Percentiles rank a stretch among this genome's conserved stretches.
Evolutionary conservation across 2,329 filamentous ascomycete species (phyloP).

Genomic region (Biscogniauxia marginata): DNA sequence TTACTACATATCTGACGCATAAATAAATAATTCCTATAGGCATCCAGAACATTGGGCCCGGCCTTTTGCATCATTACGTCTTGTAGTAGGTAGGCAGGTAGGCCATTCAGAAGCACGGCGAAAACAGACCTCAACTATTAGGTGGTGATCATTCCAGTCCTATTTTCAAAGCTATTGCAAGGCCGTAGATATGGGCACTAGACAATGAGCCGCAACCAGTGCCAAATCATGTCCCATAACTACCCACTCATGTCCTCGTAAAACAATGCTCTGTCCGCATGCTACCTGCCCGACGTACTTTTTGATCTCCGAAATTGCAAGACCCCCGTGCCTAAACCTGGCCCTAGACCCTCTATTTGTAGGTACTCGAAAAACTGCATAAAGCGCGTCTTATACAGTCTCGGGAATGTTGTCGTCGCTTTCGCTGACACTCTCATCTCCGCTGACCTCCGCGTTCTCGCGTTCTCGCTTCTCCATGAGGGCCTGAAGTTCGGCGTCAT

Average conservation of each 20-base stretch:
- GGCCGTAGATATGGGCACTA: background rate
- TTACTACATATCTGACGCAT: too few relatives aligned
- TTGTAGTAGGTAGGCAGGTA: too few relatives aligned
- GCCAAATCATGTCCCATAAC: background rate
- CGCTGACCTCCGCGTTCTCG: constrained; percentile 96
- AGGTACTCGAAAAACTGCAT: constrained; percentile 10
- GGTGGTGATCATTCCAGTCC: background rate
- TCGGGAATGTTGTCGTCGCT: constrained; percentile 82
- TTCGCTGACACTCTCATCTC: constrained; percentile 93
- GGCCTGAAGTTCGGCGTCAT: constrained; percentile 93
- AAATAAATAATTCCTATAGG: too few relatives aligned
- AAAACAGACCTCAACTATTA: background rate
- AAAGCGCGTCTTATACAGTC: constrained; percentile 37
- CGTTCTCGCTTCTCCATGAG: constrained; percentile 99
- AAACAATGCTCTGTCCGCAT: background rate
- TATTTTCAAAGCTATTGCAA: background rate
- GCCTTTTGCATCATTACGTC: too few relatives aligned
- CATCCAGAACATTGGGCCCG: too few relatives aligned
- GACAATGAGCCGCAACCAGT: background rate
- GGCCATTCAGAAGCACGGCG: background rate
- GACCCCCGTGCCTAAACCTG: background rate
- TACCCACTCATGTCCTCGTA: background rate
- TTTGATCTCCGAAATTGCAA: constrained; percentile 4
- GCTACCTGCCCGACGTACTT: constrained; percentile 9
- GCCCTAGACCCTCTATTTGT: constrained; percentile 14